Base-by-base conservation (phyloP, 495 filamentous ascomycete species). In the Cercophora samala region DNA sequence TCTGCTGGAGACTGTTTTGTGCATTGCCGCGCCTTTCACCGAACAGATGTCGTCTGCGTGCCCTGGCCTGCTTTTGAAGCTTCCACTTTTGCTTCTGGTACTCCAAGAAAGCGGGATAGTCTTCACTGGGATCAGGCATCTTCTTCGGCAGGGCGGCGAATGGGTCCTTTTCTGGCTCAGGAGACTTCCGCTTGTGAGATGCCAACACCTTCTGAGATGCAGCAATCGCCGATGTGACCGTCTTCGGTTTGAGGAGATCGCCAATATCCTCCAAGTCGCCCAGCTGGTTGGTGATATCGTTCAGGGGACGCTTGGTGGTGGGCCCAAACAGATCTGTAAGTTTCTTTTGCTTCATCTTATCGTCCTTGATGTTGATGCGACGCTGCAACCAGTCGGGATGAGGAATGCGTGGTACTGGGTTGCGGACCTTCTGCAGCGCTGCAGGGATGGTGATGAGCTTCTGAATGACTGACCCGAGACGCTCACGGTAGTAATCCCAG, bases 21-120 rank as follows among this genome's bases (percentile, higher is more conserved):
- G 85, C 81, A 68, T 86, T 88, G 13, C 84, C 85, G 58, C 90
- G 89, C 19, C 80, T 78, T 69, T 99, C 94, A 37, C 95, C 95
- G 72, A 98, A 99, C 3, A 98, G 82, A 73, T 99, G 95, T 54
- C 93, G 86, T 58, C 95, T 86, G 13, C 95, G 90, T 71, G 89
- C 84, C 53, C 94, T 86, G 53, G 95, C 93, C 76, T 97, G 91
- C 73, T 92, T 96, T 75, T 99, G 95, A 26, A 99, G 91, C 79
- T 93, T 97, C 95, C 95, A 99, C 76, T 99, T 99, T 79, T 93
- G 87, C 78, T 99, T 99, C 74, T 99, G 95, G 72, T 99, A 99
- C 74, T 90, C 84, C 58, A 99, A 78, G 81, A 97, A 99, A 0
- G 87, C 92, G 23, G 85, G 78, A 66, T 99, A 99, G 77, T 99